Conservation (phyloP, 768 basidiomycete species). For the Tulasnella sp. region DNA sequence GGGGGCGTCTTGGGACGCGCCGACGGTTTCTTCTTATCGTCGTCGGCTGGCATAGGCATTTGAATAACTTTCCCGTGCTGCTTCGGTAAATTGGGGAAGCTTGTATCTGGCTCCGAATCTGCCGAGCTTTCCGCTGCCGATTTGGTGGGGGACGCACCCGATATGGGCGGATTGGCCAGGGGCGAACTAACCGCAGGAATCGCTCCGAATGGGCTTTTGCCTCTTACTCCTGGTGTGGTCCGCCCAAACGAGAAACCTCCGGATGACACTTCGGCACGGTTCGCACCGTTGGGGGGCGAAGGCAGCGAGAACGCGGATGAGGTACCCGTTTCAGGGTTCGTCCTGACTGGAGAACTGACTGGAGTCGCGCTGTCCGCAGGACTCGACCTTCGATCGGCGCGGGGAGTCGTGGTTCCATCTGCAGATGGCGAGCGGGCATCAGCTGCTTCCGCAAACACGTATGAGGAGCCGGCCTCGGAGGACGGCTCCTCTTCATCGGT, state of each 20-base stretch:
- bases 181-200: slow-evolving; percentile 35
- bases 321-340: neutral
- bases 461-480: slow-evolving; percentile 1
- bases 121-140: neutral
- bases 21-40: slow-evolving; percentile 17
- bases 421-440: slow-evolving; percentile 38
- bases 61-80: neutral
- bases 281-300: slow-evolving; percentile 31
- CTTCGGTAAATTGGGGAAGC: neutral
- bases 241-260: slow-evolving; percentile 29
- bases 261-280: slow-evolving; percentile 24
- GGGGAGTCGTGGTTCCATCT: slow-evolving; percentile 14
- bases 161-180: slow-evolving; percentile 35
- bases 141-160: slow-evolving; percentile 25
- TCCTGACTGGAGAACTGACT: slow-evolving; percentile 43
- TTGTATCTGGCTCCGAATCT: neutral
- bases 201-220: slow-evolving; percentile 2
- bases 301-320: slow-evolving; percentile 49
- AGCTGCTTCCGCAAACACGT: slow-evolving; percentile 40
- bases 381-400: neutral
- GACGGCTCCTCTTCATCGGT: slow-evolving; percentile 44
- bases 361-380: slow-evolving; percentile 19
- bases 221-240: neutral
- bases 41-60: slow-evolving; percentile 28
- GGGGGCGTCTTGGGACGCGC: slow-evolving; percentile 33